phyloP scores from a whole-genome alignment of 139 green algal species.

The Medakamo hakoo region DNA sequence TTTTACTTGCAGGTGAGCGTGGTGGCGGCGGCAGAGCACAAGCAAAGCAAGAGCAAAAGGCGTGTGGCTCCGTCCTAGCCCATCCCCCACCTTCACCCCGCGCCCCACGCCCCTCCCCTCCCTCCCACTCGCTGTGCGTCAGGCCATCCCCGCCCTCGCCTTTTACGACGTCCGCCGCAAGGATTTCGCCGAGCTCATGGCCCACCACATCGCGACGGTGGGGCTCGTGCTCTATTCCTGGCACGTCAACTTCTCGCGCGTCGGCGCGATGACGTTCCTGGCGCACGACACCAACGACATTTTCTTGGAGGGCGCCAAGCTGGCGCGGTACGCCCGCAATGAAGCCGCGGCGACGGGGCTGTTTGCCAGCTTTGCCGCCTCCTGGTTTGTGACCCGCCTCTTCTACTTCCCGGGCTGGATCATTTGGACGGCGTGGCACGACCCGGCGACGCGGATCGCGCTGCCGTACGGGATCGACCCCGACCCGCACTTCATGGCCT shows the following conservation, averaged over 20 bases:
- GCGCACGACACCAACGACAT: constrained; percentile 64
- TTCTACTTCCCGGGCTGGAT: constrained; percentile 32
- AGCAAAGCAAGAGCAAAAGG: no score
- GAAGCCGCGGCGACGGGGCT: constrained; percentile 5
- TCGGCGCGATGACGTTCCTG: constrained; percentile 49
- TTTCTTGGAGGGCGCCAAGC: constrained; percentile 56
- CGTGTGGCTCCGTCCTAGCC: no score
- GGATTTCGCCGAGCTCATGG: constrained; percentile 50
- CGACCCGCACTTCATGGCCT: constrained; percentile 43
- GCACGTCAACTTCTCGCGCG: constrained; percentile 33
- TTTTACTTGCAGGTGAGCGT: no score
- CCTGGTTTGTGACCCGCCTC: constrained; percentile 32
- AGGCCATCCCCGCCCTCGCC: constrained; percentile 14
- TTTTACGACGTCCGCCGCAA: constrained; percentile 41
- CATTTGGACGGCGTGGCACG: constrained; percentile 17
- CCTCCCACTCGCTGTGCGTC: no score
- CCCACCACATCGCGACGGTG: constrained; percentile 52
- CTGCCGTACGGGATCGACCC: constrained; percentile 33
- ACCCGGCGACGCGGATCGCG: constrained; percentile 12
- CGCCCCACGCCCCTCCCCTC: no score
- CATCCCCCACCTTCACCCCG: no score
- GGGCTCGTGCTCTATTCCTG: constrained; percentile 31
- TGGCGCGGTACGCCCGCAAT: constrained; percentile 25
- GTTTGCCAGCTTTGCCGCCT: constrained; percentile 35
- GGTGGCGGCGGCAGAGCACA: no score